phyloP scores from a whole-genome alignment of 805 yeast species.

The Cyberlindnera japonica region DNA sequence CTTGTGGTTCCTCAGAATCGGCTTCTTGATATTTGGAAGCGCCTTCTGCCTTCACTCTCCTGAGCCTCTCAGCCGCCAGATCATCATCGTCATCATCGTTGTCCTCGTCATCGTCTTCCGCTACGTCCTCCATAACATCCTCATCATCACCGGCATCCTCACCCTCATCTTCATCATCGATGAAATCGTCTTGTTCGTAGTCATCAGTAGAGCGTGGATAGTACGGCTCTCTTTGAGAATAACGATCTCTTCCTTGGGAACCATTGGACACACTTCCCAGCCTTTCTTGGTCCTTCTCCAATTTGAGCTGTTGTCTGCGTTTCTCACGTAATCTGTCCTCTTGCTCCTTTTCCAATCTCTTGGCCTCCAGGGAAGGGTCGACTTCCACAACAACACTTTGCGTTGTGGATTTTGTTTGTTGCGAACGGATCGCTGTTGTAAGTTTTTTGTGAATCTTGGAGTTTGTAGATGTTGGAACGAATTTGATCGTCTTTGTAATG shows the following conservation, averaged over 20 bases:
- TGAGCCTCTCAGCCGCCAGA: conserved; percentile 34
- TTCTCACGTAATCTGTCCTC: conserved; percentile 62
- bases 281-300: conserved; percentile 54
- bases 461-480: conserved; percentile 87
- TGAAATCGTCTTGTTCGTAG: conserved; percentile 34
- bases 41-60: conserved; percentile 40
- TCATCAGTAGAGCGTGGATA: conserved; percentile 30
- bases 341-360: conserved; percentile 63
- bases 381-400: conserved; percentile 39
- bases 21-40: conserved; percentile 43
- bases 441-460: conserved; percentile 79
- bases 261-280: conserved; percentile 41
- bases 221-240: background rate
- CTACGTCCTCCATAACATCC: conserved; percentile 36
- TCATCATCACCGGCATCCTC: conserved; percentile 42
- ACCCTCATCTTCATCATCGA: conserved; percentile 52
- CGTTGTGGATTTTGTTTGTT: conserved; percentile 33
- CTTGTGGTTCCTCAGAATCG: conserved; percentile 20
- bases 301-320: conserved; percentile 54
- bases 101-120: conserved; percentile 24
- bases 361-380: conserved; percentile 70
- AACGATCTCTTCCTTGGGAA: conserved; percentile 25
- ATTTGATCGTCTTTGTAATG: conserved; percentile 60
- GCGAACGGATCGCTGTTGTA: conserved; percentile 57
- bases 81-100: conserved; percentile 50